Base-by-base conservation (phyloP, 306 rosid genomes). In the Castanea sativa region DNA sequence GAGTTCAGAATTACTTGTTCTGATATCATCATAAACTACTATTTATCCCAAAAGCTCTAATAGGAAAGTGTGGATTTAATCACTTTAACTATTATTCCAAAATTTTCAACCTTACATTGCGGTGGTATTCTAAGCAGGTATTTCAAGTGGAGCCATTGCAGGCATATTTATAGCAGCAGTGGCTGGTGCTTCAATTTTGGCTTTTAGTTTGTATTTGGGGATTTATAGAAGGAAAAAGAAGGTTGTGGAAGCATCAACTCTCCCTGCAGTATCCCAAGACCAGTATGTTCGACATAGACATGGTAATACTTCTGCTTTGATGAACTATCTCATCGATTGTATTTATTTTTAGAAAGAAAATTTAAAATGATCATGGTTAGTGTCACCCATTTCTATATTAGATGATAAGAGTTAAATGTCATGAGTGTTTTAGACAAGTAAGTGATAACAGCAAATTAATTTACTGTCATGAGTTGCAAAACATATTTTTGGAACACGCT, bases 101-200 rank as follows among this genome's bases (percentile, higher is more conserved):
- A 10, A 49, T 0, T 49, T 10, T 13, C 53, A 64, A 83, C 76
- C 82, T 81, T 79, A 75, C 86, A 81, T 72, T 73, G 82, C 71
- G 74, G 16, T 80, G 21, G 25, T 80, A 82, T 82, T 84, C 60
- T 57, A 67, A 78, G 73, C 86, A 92, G 94, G 94, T 72, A 69
- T 87, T 7, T 83, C 92, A 11, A 29, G 81, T 29, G 87, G 88
- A 77, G 86, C 82, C 75, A 83, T 88, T 76, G 89, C 86, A 33
- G 89, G 90, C 78, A 78, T 87, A 41, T 83, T 72, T 27, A 70
- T 87, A 74, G 94, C 86, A 57, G 92, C 84, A 30, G 87, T 77
- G 81, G 76, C 71, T 80, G 91, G 84, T n/a, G 70, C 82, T 60
- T 74, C 77, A 27, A 10, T 85, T 11, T 21, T 90, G 79, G 89